These are phyloP conservation scores for Trypanosoma melophagium DNA, from an alignment of 208 protist species.

Conservation along the genomic window DNA sequence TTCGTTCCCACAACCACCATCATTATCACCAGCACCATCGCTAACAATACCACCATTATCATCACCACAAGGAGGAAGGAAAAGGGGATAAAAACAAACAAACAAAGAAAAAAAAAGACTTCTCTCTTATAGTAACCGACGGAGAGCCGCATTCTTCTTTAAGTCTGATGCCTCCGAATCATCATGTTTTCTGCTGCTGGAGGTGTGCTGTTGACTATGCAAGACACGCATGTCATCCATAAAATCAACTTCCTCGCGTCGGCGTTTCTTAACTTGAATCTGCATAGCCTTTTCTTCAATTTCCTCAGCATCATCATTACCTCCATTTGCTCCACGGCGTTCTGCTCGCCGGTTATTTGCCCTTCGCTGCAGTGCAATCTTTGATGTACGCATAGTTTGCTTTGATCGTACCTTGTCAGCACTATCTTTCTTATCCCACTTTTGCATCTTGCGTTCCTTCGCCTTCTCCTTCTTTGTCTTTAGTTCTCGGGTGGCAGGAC, in stretches of 20 bases:
- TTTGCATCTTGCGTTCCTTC: conserved; percentile 80
- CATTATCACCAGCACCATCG: not conserved
- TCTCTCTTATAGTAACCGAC: conserved; percentile 33
- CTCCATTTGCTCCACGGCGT: conserved; percentile 42
- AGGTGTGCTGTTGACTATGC: conserved; percentile 7
- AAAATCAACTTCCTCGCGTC: conserved; percentile 33
- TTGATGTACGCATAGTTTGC: conserved; percentile 79
- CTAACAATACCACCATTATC: not conserved
- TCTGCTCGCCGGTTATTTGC: conserved; percentile 19
- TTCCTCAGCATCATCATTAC: conserved; percentile 39
- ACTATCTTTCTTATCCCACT: conserved; percentile 90
- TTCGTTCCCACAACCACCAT: not conserved
- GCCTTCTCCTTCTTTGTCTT: conserved; percentile 69
- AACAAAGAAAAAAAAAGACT: too few species aligned
- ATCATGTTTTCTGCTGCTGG: not conserved
- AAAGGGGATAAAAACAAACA: not conserved
- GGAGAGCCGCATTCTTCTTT: conserved; percentile 41
- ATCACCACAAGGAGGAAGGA: not conserved
- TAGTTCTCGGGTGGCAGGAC: conserved; percentile 59
- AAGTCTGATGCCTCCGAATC: not conserved
- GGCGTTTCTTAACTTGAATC: conserved; percentile 35
- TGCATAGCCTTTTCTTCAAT: conserved; percentile 39
- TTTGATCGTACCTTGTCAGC: conserved; percentile 87
- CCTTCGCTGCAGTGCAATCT: conserved; percentile 60
- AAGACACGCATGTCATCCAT: conserved; percentile 61